Percentiles rank a stretch among this genome's conserved stretches.
phyloP scores from a whole-genome alignment of 148 eudicot species.

The Amaranthus cruentus region DNA sequence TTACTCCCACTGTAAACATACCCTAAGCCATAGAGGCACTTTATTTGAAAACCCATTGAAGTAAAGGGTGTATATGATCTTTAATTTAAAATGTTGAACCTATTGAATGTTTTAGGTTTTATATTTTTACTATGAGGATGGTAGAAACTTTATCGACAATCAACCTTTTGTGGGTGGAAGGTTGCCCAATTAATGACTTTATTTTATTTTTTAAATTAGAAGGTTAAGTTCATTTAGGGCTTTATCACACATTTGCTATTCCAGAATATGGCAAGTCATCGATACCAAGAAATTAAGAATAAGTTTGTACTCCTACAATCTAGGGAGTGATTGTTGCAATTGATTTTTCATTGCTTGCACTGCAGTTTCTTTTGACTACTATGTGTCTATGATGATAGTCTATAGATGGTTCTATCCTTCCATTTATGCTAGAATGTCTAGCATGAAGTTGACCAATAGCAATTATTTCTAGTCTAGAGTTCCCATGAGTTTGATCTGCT shows the following conservation, averaged over 20 bases:
- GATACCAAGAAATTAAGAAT: not conserved
- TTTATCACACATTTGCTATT: not conserved
- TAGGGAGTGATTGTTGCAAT: not conserved
- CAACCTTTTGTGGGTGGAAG: not conserved
- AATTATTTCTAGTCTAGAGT: not conserved
- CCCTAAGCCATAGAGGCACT: not conserved
- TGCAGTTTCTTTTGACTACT: not conserved
- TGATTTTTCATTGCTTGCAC: not conserved
- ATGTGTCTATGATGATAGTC: not conserved
- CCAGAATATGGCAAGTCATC: not conserved
- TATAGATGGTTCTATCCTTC: not conserved
- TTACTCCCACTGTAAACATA: too few relatives aligned
- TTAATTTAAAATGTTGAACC: not conserved
- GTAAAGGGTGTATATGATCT: not conserved
- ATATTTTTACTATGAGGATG: not conserved
- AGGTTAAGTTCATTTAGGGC: not conserved
- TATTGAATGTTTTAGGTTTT: not conserved
- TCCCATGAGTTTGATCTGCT: not conserved
- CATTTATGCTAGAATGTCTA: not conserved
- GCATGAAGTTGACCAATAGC: not conserved
- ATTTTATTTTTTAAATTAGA: not conserved
- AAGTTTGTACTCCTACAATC: not conserved
- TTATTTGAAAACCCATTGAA: not conserved
- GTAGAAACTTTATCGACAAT: not conserved
- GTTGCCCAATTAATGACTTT: not conserved